A percentile compares a stretch with the other conserved stretches of the same genome.
Conservation (phyloP, 2,329 filamentous ascomycete genomes). For the Nemania diffusa region DNA sequence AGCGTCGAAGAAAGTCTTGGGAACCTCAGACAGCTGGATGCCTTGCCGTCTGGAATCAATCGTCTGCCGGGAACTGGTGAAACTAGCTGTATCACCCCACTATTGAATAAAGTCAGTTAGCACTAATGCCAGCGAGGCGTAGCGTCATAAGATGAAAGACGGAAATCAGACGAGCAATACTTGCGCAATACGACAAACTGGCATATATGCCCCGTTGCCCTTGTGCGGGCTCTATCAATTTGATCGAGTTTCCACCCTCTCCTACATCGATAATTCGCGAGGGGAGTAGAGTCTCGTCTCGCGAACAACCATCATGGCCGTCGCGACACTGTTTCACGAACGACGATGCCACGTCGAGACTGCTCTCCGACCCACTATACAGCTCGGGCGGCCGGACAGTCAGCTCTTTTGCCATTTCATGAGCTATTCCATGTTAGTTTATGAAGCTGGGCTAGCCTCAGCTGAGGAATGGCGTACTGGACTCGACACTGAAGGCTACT, state of each 20-base stretch:
- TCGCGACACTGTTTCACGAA: neutral
- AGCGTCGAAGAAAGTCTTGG: neutral
- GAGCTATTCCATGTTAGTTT: neutral
- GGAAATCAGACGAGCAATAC: too few relatives aligned
- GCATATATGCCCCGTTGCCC: neutral
- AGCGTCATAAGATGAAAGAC: too few relatives aligned
- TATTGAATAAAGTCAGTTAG: neutral
- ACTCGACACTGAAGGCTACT: neutral
- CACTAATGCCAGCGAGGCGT: neutral
- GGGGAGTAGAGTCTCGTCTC: neutral
- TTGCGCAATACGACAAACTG: neutral
- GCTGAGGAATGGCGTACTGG: neutral
- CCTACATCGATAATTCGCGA: neutral
- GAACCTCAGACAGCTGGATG: neutral
- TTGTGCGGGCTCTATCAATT: neutral
- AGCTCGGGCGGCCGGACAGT: neutral
- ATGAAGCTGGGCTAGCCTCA: too few relatives aligned
- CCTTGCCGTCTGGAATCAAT: neutral
- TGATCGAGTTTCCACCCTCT: neutral
- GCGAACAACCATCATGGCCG: neutral
- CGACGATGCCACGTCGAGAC: neutral
- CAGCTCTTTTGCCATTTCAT: neutral
- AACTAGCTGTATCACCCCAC: neutral
- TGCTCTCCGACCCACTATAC: neutral
- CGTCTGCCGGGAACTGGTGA: neutral